Conservation (phyloP, 805 yeast species). For the Metschnikowia arizonensis region DNA sequence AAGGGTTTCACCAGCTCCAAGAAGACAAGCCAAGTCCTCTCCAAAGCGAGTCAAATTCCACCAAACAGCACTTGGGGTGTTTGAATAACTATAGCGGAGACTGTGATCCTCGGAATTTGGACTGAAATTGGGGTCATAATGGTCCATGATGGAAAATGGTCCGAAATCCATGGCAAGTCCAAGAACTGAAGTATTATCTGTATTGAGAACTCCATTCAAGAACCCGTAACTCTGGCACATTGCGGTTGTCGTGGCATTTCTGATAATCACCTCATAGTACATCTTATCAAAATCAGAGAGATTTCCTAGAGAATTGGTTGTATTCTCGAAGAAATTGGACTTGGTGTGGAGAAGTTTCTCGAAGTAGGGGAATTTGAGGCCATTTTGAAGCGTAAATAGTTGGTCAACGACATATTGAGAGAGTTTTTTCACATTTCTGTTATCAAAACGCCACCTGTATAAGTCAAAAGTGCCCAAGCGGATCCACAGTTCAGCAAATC, state of each 20-base stretch:
- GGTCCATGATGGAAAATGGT: slow-evolving; percentile 88
- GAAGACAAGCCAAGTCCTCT: slow-evolving; percentile 73
- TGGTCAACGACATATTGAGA: slow-evolving; percentile 71
- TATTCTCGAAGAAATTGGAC: slow-evolving; percentile 19
- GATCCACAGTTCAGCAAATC: slow-evolving; percentile 85
- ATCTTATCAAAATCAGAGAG: slow-evolving; percentile 64
- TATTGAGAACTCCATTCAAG: slow-evolving; percentile 88
- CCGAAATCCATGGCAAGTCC: slow-evolving; percentile 93
- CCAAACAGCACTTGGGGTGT: slow-evolving; percentile 84
- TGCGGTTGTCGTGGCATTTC: slow-evolving; percentile 77
- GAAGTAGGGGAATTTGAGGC: slow-evolving; percentile 29
- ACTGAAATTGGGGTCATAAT: slow-evolving; percentile 73
- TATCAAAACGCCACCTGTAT: slow-evolving; percentile 68
- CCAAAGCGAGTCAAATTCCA: slow-evolving; percentile 88
- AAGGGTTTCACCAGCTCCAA: slow-evolving; percentile 64
- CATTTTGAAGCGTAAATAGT: slow-evolving; percentile 42
- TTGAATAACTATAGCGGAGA: slow-evolving; percentile 71
- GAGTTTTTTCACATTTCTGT: slow-evolving; percentile 55
- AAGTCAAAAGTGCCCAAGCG: slow-evolving; percentile 86
- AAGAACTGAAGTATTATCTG: slow-evolving; percentile 87
- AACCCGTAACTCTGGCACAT: slow-evolving; percentile 91
- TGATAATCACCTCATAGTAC: slow-evolving; percentile 63
- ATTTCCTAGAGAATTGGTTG: slow-evolving; percentile 27
- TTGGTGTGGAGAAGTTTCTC: slow-evolving; percentile 18
- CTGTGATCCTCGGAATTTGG: slow-evolving; percentile 85